A percentile compares a stretch with the other conserved stretches of the same genome.
Evolutionary conservation across 192 early-diverging fungal genomes (phyloP).

Genomic region (Coemansia sp.): DNA sequence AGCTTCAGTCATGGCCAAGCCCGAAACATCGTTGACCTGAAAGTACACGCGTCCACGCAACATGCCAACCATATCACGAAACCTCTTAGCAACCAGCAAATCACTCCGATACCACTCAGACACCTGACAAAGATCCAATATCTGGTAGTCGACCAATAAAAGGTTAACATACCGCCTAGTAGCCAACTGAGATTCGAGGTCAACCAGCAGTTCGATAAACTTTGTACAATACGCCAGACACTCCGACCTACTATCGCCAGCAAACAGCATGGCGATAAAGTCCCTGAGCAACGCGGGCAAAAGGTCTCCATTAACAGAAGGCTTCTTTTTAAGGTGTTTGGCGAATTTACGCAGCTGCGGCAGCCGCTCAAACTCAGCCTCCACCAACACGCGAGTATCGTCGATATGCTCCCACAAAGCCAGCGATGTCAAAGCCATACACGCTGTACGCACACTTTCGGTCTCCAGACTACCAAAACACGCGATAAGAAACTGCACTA

Average conservation of each 20-base stretch:
- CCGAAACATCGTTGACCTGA: constrained; percentile 83
- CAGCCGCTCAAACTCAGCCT: constrained; percentile 64
- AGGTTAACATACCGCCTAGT: constrained; percentile 88
- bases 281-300: constrained; percentile 69
- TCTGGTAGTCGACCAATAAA: constrained; percentile 80
- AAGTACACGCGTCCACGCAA: constrained; percentile 66
- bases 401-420: constrained; percentile 76
- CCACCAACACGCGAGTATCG: constrained; percentile 49
- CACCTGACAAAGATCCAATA: constrained; percentile 55
- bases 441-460: constrained; percentile 71
- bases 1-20: constrained; percentile 67
- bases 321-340: constrained; percentile 64
- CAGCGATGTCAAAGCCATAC: constrained; percentile 76
- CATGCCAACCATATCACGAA: constrained; percentile 70
- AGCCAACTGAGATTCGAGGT: constrained; percentile 85
- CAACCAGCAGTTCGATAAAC: constrained; percentile 87
- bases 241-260: not conserved
- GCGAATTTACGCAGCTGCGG: constrained; percentile 71
- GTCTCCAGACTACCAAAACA: constrained; percentile 89
- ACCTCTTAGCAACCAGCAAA: constrained; percentile 28
- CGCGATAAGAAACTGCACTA: constrained; percentile 80
- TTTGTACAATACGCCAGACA: constrained; percentile 66
- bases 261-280: constrained; percentile 57
- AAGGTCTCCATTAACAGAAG: constrained; percentile 42
- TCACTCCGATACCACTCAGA: constrained; percentile 6